Conservation (phyloP, 1,139 yeast species). For the Suhomyces atakaporum region DNA sequence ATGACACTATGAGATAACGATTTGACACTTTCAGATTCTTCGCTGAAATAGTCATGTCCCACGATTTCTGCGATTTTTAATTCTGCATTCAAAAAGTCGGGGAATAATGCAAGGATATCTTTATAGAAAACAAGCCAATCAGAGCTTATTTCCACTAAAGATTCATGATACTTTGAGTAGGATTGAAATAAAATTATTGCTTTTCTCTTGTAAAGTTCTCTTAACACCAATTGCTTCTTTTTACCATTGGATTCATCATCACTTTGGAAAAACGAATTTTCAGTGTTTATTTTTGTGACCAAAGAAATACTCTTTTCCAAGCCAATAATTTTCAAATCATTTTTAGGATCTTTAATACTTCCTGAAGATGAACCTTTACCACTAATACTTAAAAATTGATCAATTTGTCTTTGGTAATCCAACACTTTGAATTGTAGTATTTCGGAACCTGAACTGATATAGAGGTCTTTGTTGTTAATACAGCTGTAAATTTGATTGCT, state of each 20-base stretch:
- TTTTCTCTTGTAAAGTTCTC: slow-evolving; percentile 37
- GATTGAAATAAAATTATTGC: slow-evolving; percentile 37
- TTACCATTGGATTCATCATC: slow-evolving; percentile 23
- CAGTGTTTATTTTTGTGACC: slow-evolving; percentile 27
- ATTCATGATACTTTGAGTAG: slow-evolving; percentile 40
- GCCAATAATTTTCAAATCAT: slow-evolving; percentile 37
- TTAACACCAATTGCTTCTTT: slow-evolving; percentile 31
- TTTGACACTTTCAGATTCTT: slow-evolving; percentile 18
- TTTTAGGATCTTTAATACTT: slow-evolving; percentile 27
- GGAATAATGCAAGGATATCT: slow-evolving; percentile 41
- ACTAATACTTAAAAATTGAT: slow-evolving; percentile 35
- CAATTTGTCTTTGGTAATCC: slow-evolving; percentile 43
- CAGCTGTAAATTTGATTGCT: slow-evolving; percentile 25
- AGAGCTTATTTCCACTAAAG: slow-evolving; percentile 44
- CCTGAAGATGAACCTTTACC: slow-evolving; percentile 23
- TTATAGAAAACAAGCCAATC: slow-evolving; percentile 44
- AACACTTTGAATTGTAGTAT: slow-evolving; percentile 34
- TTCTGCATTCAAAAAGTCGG: slow-evolving; percentile 41
- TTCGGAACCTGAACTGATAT: slow-evolving; percentile 29
- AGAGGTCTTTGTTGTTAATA: slow-evolving; percentile 21
- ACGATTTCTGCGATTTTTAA: slow-evolving; percentile 12
- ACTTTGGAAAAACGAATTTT: slow-evolving; percentile 27
- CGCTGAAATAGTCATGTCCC: slow-evolving; percentile 11
- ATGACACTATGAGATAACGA: slow-evolving; percentile 19
- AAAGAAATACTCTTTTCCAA: slow-evolving; percentile 39